These are phyloP conservation scores for Endothia cerciana DNA, from an alignment of 2,329 filamentous ascomycete species.

Conservation along the genomic window DNA sequence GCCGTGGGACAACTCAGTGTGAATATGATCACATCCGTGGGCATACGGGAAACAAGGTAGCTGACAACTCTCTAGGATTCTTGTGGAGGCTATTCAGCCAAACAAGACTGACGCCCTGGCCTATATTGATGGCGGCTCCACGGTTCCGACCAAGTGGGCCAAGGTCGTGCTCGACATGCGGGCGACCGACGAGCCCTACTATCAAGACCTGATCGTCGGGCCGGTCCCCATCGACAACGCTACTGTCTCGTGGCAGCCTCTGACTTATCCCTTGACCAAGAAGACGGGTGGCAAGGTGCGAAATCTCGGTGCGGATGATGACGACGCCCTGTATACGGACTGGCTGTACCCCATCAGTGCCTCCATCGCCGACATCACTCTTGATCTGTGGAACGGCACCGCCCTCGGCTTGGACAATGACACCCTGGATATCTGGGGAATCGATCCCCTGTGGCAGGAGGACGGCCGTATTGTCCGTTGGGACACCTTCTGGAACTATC, in stretches of 20 bases:
- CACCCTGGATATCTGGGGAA: constrained; percentile 45
- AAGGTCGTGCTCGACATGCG: constrained; percentile 48
- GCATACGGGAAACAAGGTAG: constrained; percentile 4
- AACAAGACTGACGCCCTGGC: constrained; percentile 54
- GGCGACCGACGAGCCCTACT: constrained; percentile 43
- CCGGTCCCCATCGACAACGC: constrained; percentile 49
- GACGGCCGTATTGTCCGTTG: constrained; percentile 49
- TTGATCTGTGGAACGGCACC: constrained; percentile 48
- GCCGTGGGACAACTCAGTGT: constrained; percentile 44
- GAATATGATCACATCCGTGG: constrained; percentile 13
- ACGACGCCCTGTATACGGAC: constrained; percentile 35
- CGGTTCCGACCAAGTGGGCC: constrained; percentile 46
- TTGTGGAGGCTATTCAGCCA: constrained; percentile 46
- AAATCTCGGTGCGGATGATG: constrained; percentile 44
- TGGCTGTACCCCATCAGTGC: constrained; percentile 43
- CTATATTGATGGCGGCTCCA: constrained; percentile 46
- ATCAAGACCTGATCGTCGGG: constrained; percentile 52
- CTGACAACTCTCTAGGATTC: constrained; percentile 30
- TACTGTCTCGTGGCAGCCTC: constrained; percentile 43
- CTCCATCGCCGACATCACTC: constrained; percentile 47
- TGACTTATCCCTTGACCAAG: constrained; percentile 48
- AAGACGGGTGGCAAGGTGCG: constrained; percentile 43
- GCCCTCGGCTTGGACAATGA: constrained; percentile 45
- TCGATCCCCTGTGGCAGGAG: constrained; percentile 47
- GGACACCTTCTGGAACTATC: constrained; percentile 49